A percentile compares a stretch with the other conserved stretches of the same genome.
These are phyloP conservation scores for Crassisporium funariophilum DNA, from an alignment of 768 basidiomycete species.

Conservation along the genomic window DNA sequence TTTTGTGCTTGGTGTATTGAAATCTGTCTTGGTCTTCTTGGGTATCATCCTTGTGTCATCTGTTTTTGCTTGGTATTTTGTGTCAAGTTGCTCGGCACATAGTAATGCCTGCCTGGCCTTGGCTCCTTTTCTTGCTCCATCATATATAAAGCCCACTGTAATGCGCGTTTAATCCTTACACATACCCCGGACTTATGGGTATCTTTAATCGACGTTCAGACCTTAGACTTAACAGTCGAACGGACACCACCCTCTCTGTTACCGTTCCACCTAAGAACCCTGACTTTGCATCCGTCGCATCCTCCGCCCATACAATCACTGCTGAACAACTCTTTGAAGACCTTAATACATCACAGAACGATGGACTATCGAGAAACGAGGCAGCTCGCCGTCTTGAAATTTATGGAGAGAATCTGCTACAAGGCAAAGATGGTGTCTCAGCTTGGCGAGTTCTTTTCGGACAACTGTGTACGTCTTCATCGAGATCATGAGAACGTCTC, in stretches of 20 bases:
- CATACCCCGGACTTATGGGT: conserved; percentile 12
- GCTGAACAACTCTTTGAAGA: conserved; percentile 31
- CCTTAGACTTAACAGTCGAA: conserved; percentile 30
- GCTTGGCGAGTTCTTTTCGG: conserved; percentile 34
- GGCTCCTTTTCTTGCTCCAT: conserved; percentile 4
- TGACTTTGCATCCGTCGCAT: conserved; percentile 31
- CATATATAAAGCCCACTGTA: conserved; percentile 12
- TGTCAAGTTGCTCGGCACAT: conserved; percentile 3
- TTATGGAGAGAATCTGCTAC: conserved; percentile 36
- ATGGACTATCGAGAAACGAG: conserved; percentile 40
- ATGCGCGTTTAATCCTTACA: background rate
- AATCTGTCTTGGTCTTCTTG: conserved; percentile 2
- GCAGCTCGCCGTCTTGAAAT: conserved; percentile 32
- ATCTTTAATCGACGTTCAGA: conserved; percentile 15
- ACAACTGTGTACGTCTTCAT: conserved; percentile 30
- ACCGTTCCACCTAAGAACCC: conserved; percentile 33
- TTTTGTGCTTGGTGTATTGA: too few species aligned
- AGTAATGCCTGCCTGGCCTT: background rate
- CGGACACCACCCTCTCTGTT: conserved; percentile 34
- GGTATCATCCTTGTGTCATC: background rate
- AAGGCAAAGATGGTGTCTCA: conserved; percentile 36
- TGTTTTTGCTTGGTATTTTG: conserved; percentile 2
- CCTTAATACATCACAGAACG: conserved; percentile 31
- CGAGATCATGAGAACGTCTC: background rate
- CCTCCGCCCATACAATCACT: conserved; percentile 34